These are phyloP conservation scores for barley (Hordeum vulgare) DNA, from an alignment of 176 grass and related monocot species.

Conservation along the genomic window MorexV3_pseudomolecules_assembly NC_058522.1:310645369-310645868, in stretches of 20 bases:
- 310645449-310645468: constrained; percentile 43
- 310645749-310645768: background rate
- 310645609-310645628: background rate
- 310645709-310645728: background rate
- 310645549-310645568: background rate
- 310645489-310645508: constrained; percentile 67
- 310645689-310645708: constrained; percentile 65
- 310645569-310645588: background rate
- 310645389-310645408: constrained; percentile 90
- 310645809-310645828: background rate
- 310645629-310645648: constrained; percentile 76
- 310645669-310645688: constrained; percentile 77
- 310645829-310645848: background rate
- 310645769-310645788: too few species aligned
- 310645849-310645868: background rate
- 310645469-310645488: constrained; percentile 66
- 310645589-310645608: background rate
- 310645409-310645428: constrained; percentile 76
- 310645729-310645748: background rate
- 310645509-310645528: constrained; percentile 31
- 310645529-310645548: constrained; percentile 73
- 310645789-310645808: too few species aligned
- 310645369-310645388: constrained; percentile 68
- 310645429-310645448: constrained; percentile 50
- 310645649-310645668: constrained; percentile 86